phyloP scores from a whole-genome alignment of 2,329 filamentous ascomycete species.

The Clarireedia hainanense region DNA sequence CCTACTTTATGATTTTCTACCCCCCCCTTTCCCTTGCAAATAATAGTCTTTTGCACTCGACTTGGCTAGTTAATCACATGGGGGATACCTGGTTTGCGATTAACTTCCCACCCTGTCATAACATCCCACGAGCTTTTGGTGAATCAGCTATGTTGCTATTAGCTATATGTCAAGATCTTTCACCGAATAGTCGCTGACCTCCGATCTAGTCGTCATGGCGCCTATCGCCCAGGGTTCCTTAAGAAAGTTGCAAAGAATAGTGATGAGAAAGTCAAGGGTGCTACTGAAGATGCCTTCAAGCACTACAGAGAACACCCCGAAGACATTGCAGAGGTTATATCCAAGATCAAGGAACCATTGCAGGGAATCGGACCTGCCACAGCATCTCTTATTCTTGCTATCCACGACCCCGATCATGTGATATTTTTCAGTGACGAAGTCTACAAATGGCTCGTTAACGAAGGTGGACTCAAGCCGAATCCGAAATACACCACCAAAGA shows the following conservation, averaged over 20 bases:
- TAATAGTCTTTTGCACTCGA: not conserved
- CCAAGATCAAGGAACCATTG: constrained; percentile 46
- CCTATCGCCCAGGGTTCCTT: constrained; percentile 53
- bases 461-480: constrained; percentile 35
- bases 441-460: constrained; percentile 61
- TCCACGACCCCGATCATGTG: constrained; percentile 49
- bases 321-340: constrained; percentile 37
- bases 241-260: constrained; percentile 50
- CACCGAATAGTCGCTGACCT: not conserved
- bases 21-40: not conserved
- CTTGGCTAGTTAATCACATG: not conserved
- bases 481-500: constrained; percentile 67
- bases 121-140: too few relatives aligned
- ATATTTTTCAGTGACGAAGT: constrained; percentile 78
- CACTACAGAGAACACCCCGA: constrained; percentile 35
- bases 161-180: not conserved
- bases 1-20: not conserved
- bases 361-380: constrained; percentile 74
- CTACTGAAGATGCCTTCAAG: constrained; percentile 45
- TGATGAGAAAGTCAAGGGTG: constrained; percentile 35
- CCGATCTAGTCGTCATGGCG: constrained; percentile 43
- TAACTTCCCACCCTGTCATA: too few relatives aligned
- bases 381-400: constrained; percentile 63
- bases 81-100: too few relatives aligned
- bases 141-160: too few relatives aligned